A percentile compares a stretch with the other conserved stretches of the same genome.
These are phyloP conservation scores for Phyllosticta ampelicida DNA, from an alignment of 2,329 filamentous ascomycete genomes.

Conservation along the genomic window DNA sequence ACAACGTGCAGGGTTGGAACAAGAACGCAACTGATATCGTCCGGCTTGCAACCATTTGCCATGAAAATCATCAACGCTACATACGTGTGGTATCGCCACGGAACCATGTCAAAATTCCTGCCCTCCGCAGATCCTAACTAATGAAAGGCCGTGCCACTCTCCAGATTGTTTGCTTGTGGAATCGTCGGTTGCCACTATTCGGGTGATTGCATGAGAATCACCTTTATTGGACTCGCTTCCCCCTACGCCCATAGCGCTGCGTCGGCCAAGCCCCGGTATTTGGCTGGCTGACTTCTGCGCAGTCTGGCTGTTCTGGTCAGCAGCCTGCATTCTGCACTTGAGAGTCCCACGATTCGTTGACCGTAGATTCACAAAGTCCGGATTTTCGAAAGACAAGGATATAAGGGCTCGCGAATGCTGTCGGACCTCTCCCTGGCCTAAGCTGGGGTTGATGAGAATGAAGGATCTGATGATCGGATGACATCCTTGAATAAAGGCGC, in stretches of 20 bases:
- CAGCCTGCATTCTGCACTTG: background rate
- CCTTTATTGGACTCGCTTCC: slow-evolving; percentile 7
- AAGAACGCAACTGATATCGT: background rate
- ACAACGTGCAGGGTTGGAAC: background rate
- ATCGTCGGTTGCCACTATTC: background rate
- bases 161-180: slow-evolving; percentile 1
- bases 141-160: slow-evolving; percentile 1
- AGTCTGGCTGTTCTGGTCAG: background rate
- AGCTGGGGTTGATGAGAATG: background rate
- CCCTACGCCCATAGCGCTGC: background rate
- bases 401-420: background rate
- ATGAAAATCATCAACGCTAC: background rate
- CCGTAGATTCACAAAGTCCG: background rate
- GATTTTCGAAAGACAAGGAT: background rate
- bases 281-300: slow-evolving; percentile 5
- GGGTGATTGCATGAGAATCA: background rate
- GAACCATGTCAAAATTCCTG: background rate
- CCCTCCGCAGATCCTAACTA: background rate
- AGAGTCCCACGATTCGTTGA: background rate
- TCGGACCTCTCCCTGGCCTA: background rate
- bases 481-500: background rate
- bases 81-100: background rate
- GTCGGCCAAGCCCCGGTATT: background rate
- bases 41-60: slow-evolving; percentile 1
- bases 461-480: background rate